These are phyloP conservation scores for Hyaloperonospora brassicae DNA, from an alignment of 352 stramenopile genomes.

Conservation along the genomic window DNA sequence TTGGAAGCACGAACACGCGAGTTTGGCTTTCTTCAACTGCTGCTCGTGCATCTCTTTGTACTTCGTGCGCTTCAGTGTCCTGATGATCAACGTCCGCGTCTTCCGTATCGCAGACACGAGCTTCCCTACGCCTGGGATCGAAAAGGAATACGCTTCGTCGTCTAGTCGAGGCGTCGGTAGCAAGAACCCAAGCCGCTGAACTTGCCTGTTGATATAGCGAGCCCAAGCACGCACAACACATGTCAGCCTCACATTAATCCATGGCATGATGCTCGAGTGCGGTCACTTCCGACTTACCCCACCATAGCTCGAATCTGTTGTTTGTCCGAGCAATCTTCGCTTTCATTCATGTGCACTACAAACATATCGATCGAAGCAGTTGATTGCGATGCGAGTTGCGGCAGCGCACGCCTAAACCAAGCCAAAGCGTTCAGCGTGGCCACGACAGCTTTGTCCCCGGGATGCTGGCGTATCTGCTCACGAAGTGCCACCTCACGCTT, in stretches of 20 bases:
- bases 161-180: constrained; percentile 35
- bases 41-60: constrained; percentile 55
- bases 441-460: constrained; percentile 12
- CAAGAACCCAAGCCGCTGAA: constrained; percentile 51
- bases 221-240: background rate
- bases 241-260: background rate
- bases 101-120: constrained; percentile 52
- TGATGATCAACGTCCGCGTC: constrained; percentile 32
- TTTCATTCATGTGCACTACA: constrained; percentile 15
- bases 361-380: constrained; percentile 30
- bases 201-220: constrained; percentile 22
- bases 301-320: constrained; percentile 23
- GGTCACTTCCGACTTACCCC: constrained; percentile 20
- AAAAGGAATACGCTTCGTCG: constrained; percentile 42
- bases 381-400: constrained; percentile 23
- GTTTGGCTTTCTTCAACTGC: constrained; percentile 54
- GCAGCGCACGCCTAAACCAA: constrained; percentile 26
- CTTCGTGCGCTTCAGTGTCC: constrained; percentile 43
- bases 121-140: constrained; percentile 51
- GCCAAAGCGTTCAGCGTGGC: constrained; percentile 36
- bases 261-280: no score
- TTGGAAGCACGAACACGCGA: constrained; percentile 45
- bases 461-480: constrained; percentile 18
- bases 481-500: constrained; percentile 30
- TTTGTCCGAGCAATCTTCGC: constrained; percentile 2